phyloP scores from a whole-genome alignment of 1,284 basidiomycete genomes.

The Ceratobasidium sp. region DNA sequence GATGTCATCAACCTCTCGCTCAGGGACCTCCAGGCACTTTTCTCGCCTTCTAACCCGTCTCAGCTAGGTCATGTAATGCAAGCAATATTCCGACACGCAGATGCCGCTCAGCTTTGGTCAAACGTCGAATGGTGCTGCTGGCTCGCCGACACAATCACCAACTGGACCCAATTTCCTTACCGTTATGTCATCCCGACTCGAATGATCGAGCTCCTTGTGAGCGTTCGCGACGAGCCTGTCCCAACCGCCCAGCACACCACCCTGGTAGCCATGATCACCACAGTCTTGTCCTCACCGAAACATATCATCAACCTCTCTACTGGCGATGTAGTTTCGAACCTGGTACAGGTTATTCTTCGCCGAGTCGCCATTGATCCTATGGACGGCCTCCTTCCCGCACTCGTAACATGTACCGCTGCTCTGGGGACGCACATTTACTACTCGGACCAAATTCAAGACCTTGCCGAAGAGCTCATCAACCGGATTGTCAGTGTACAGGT shows the following conservation, averaged over 20 bases:
- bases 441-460: slow-evolving; percentile 95
- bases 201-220: slow-evolving; percentile 83
- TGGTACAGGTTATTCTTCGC: slow-evolving; percentile 80
- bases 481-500: slow-evolving; percentile 80
- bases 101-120: slow-evolving; percentile 76
- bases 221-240: slow-evolving; percentile 70
- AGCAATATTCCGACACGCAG: slow-evolving; percentile 75
- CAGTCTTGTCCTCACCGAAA: slow-evolving; percentile 83
- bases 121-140: slow-evolving; percentile 82
- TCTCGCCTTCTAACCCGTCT: slow-evolving; percentile 80
- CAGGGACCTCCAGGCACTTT: slow-evolving; percentile 77
- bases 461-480: slow-evolving; percentile 85
- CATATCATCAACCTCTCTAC: slow-evolving; percentile 92
- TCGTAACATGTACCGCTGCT: slow-evolving; percentile 86
- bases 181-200: slow-evolving; percentile 89
- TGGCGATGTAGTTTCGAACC: slow-evolving; percentile 85
- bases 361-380: slow-evolving; percentile 72
- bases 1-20: slow-evolving; percentile 84
- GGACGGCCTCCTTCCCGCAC: slow-evolving; percentile 76
- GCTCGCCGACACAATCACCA: slow-evolving; percentile 80
- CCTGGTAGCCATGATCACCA: slow-evolving; percentile 85
- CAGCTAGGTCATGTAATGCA: slow-evolving; percentile 83
- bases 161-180: slow-evolving; percentile 93
- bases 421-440: slow-evolving; percentile 94
- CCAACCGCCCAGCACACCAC: slow-evolving; percentile 72